Conservation (phyloP, 169 alveolate species). For the Eimeria acervulina region DNA sequence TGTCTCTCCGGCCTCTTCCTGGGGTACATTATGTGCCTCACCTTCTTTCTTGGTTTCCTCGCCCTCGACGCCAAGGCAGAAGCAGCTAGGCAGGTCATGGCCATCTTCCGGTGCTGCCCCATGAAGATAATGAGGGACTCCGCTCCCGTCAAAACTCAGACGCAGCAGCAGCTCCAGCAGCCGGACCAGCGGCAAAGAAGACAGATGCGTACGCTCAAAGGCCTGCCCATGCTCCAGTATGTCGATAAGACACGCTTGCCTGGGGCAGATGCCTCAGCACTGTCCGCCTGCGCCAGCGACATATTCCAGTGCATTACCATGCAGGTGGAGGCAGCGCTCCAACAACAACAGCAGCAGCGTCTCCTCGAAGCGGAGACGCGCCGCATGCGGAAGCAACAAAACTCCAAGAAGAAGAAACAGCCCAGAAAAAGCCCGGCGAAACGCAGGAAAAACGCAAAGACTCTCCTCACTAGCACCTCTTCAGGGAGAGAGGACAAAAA, state of each 20-base stretch:
- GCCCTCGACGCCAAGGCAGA: conserved; percentile 90
- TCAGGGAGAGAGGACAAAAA: conserved; percentile 12
- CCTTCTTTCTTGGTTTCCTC: conserved; percentile 88
- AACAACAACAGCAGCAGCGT: conserved; percentile 66
- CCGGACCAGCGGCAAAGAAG: background rate
- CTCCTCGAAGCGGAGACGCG: conserved; percentile 68
- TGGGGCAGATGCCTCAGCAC: conserved; percentile 71
- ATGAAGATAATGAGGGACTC: conserved; percentile 62
- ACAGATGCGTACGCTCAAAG: conserved; percentile 42
- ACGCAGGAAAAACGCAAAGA: conserved; percentile 27
- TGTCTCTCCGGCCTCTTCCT: conserved; percentile 89
- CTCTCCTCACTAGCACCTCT: background rate
- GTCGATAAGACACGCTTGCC: conserved; percentile 50
- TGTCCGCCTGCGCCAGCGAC: conserved; percentile 76
- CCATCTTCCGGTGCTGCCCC: conserved; percentile 28
- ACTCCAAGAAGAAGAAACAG: conserved; percentile 46
- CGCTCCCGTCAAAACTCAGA: background rate
- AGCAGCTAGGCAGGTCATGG: conserved; percentile 54
- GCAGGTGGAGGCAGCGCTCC: conserved; percentile 75
- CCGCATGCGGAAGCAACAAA: conserved; percentile 64
- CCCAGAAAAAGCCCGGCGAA: background rate
- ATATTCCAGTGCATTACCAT: conserved; percentile 70
- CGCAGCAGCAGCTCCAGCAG: background rate
- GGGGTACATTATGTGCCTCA: conserved; percentile 89
- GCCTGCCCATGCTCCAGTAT: conserved; percentile 65